Evolutionary conservation across 371 early-diverging fungal species (phyloP).

Genomic region (Saksenaea vasiformis): DNA sequence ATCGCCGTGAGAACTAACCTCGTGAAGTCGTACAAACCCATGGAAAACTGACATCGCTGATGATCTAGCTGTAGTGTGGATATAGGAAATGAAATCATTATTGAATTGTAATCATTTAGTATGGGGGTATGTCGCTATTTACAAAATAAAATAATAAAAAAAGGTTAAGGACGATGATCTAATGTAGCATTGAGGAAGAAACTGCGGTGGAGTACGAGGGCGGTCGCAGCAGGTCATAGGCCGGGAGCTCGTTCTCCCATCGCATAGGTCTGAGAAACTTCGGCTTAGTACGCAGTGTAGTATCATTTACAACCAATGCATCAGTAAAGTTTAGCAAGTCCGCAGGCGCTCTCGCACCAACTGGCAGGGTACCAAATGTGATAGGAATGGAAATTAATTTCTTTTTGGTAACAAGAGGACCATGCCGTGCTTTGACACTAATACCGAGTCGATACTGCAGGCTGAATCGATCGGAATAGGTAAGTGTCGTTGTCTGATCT

Average conservation of each 20-base stretch:
- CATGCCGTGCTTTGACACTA: neutral
- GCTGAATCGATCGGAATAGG: conserved; percentile 5
- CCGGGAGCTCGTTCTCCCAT: neutral
- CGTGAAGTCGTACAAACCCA: neutral
- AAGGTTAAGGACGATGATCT: neutral
- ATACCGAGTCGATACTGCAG: neutral
- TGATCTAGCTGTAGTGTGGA: neutral
- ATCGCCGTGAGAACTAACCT: neutral
- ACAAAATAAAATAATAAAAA: neutral
- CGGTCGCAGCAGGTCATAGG: neutral
- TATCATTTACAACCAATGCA: conserved; percentile 2
- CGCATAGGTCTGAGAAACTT: conserved; percentile 7
- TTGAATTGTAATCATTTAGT: neutral
- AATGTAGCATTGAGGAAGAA: neutral
- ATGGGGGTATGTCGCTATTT: neutral
- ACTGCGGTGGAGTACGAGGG: neutral
- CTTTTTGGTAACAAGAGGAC: neutral
- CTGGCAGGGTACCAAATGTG: conserved; percentile 7
- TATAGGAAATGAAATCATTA: neutral
- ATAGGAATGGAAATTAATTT: conserved; percentile 8
- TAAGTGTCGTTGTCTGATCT: neutral
- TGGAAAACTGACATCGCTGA: neutral
- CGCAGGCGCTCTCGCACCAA: conserved; percentile 4
- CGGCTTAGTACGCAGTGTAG: conserved; percentile 7
- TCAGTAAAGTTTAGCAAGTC: conserved; percentile 9